Conservation (phyloP, 805 yeast genomes). For the Schizosaccharomyces japonicus region DNA sequence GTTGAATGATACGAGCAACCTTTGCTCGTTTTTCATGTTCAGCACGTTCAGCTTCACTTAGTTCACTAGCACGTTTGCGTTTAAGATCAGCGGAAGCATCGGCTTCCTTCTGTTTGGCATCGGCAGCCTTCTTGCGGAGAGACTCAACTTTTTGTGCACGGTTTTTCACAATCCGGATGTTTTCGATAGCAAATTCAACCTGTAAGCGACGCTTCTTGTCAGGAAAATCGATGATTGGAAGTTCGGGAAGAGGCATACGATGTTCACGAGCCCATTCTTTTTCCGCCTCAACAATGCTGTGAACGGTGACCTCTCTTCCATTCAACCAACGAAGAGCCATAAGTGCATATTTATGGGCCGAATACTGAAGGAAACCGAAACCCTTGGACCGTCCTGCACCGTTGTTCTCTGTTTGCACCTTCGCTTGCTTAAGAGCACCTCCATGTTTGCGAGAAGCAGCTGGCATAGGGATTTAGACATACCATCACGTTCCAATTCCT, state of each 20-base stretch:
- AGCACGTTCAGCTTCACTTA: not conserved
- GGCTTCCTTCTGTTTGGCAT: not conserved
- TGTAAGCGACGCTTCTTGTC: slow-evolving; percentile 37
- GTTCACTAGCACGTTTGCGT: not conserved
- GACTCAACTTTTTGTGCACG: slow-evolving; percentile 33
- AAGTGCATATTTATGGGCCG: slow-evolving; percentile 76
- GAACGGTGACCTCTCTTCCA: slow-evolving; percentile 50
- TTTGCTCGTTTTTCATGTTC: not conserved
- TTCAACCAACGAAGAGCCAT: slow-evolving; percentile 95
- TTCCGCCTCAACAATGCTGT: slow-evolving; percentile 22
- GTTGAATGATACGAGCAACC: slow-evolving; percentile 1
- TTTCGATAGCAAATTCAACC: slow-evolving; percentile 88
- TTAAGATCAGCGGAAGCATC: not conserved
- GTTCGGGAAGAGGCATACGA: slow-evolving; percentile 9
- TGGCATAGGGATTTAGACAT: slow-evolving; percentile 8
- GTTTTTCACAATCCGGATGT: slow-evolving; percentile 79
- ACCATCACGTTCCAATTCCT: slow-evolving; percentile 41
- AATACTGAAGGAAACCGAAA: slow-evolving; percentile 80
- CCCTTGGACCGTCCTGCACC: slow-evolving; percentile 91
- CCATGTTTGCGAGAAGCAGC: slow-evolving; percentile 26
- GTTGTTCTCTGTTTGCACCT: slow-evolving; percentile 74
- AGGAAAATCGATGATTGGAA: slow-evolving; percentile 7
- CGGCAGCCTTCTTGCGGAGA: slow-evolving; percentile 2
- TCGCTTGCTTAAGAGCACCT: slow-evolving; percentile 85
- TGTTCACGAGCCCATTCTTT: slow-evolving; percentile 22